A percentile compares a stretch with the other conserved stretches of the same genome.
These are phyloP conservation scores for Coniochaeta hoffmannii DNA, from an alignment of 2,329 filamentous ascomycete species.

Conservation along the genomic window DNA sequence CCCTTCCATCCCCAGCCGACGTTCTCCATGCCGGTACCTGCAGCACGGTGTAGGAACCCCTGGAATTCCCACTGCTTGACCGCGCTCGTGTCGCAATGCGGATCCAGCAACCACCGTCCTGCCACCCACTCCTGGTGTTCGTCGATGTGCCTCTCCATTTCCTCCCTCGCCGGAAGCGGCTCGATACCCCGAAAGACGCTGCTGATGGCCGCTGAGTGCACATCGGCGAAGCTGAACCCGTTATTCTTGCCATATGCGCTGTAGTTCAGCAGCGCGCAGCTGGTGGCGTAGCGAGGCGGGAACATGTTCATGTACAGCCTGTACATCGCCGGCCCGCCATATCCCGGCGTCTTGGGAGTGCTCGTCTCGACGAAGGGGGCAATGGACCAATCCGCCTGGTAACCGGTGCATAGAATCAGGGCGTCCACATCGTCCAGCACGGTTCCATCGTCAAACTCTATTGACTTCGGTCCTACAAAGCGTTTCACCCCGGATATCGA, in stretches of 20 bases:
- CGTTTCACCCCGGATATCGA: constrained; percentile 20
- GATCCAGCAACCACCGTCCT: constrained; percentile 17
- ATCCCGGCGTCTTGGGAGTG: constrained; percentile 15
- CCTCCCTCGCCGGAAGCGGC: constrained; percentile 23
- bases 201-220: constrained; percentile 35
- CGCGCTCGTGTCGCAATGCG: constrained; percentile 16
- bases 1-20: constrained; percentile 31
- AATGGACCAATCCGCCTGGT: constrained; percentile 21
- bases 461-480: constrained; percentile 14
- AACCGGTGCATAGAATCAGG: constrained; percentile 28
- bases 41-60: constrained; percentile 30
- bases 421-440: constrained; percentile 19
- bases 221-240: constrained; percentile 30
- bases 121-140: constrained; percentile 25
- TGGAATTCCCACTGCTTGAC: constrained; percentile 27
- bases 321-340: constrained; percentile 22
- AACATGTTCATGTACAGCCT: constrained; percentile 37
- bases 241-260: constrained; percentile 25
- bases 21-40: constrained; percentile 32
- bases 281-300: constrained; percentile 32
- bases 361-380: constrained; percentile 21
- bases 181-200: constrained; percentile 34
- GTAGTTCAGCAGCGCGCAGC: constrained; percentile 34
- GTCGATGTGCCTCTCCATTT: constrained; percentile 29
- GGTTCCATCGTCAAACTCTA: constrained; percentile 22